Evolutionary conservation across 2,329 filamentous ascomycete genomes (phyloP).

Genomic region (Bimuria novae-zelandiae): DNA sequence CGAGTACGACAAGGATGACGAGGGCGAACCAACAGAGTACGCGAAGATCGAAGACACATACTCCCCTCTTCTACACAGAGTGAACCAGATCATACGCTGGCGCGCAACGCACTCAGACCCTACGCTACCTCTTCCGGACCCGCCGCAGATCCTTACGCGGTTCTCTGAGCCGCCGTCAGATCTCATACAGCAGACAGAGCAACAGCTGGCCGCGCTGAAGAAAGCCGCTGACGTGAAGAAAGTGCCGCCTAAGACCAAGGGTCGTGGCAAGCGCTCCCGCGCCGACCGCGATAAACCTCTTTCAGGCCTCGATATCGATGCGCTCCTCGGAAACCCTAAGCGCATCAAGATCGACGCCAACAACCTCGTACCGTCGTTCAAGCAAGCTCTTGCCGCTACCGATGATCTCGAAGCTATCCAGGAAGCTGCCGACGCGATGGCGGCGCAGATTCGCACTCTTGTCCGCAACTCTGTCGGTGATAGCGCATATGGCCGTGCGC

Average conservation of each 20-base stretch:
- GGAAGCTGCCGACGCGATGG: conserved; percentile 75
- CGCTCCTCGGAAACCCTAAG: conserved; percentile 69
- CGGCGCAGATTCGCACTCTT: conserved; percentile 67
- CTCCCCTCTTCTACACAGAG: conserved; percentile 83
- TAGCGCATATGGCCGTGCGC: conserved; percentile 71
- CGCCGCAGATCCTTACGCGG: conserved; percentile 60
- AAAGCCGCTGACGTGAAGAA: conserved; percentile 75
- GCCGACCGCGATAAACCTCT: conserved; percentile 76
- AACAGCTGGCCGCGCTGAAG: conserved; percentile 67
- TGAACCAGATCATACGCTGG: conserved; percentile 82
- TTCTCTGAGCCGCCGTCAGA: conserved; percentile 74
- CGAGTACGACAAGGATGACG: conserved; percentile 70
- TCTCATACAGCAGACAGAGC: conserved; percentile 63
- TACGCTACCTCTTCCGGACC: conserved; percentile 61
- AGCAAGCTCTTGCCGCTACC: conserved; percentile 70
- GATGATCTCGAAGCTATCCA: conserved; percentile 66
- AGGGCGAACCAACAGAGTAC: conserved; percentile 69
- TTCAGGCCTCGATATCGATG: conserved; percentile 86
- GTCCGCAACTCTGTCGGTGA: conserved; percentile 77
- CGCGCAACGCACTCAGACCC: conserved; percentile 76
- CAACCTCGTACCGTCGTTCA: conserved; percentile 91
- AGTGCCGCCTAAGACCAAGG: conserved; percentile 81
- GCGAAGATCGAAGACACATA: conserved; percentile 80
- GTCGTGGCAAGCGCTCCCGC: conserved; percentile 64
- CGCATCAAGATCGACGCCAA: conserved; percentile 62